Evolutionary conservation across 2,329 filamentous ascomycete genomes (phyloP).

Genomic region (Thelonectria discophora): DNA sequence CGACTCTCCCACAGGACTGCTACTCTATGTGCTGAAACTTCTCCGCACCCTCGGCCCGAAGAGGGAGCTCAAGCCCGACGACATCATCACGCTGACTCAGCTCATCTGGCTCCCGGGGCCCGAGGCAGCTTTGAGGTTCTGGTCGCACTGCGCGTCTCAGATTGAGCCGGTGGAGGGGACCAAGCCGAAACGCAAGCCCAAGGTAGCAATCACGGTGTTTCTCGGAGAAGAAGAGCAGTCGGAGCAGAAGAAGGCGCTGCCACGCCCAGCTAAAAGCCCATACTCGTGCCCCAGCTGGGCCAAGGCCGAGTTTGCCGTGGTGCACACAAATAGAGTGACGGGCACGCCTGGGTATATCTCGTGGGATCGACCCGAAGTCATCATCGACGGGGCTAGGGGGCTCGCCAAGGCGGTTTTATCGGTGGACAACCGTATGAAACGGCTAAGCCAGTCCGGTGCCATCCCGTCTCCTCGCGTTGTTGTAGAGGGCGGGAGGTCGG

Average conservation of each 20-base stretch:
- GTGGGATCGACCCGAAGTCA: constrained; percentile 59
- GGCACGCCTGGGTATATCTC: constrained; percentile 56
- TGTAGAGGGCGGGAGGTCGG: constrained; percentile 29
- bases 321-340: constrained; percentile 51
- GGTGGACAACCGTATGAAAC: constrained; percentile 50
- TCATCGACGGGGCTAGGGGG: constrained; percentile 52
- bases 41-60: constrained; percentile 53
- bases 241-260: constrained; percentile 31
- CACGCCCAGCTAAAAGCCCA: constrained; percentile 35
- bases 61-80: constrained; percentile 55
- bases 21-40: constrained; percentile 62
- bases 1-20: constrained; percentile 67
- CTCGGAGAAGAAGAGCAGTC: constrained; percentile 45
- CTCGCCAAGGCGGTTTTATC: constrained; percentile 52
- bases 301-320: constrained; percentile 53
- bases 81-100: constrained; percentile 68
- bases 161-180: constrained; percentile 42
- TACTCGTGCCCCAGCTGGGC: constrained; percentile 63
- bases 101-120: constrained; percentile 74
- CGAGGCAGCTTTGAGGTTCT: constrained; percentile 67
- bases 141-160: constrained; percentile 56
- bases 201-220: constrained; percentile 59
- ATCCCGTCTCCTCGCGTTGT: constrained; percentile 49
- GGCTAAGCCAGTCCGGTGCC: constrained; percentile 36
- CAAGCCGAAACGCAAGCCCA: constrained; percentile 45